These are phyloP conservation scores for Ophiocordyceps unilateralis DNA, from an alignment of 2,329 filamentous ascomycete genomes.

Conservation along the genomic window DNA sequence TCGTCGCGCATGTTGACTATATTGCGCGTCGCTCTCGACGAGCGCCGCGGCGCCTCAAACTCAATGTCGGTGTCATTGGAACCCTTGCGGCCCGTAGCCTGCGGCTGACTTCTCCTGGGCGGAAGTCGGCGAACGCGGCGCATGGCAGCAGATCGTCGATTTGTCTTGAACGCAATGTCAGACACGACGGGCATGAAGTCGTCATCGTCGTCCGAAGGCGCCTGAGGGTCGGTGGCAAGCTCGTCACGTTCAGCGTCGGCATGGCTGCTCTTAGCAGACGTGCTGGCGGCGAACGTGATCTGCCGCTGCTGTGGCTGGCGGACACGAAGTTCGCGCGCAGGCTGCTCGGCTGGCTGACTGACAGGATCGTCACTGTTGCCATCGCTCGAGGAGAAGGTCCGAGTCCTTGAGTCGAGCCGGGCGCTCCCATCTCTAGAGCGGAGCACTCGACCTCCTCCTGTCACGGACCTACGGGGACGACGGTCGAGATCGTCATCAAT, in stretches of 20 bases:
- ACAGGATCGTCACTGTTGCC: constrained; percentile 5
- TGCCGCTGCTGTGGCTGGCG: constrained; percentile 4
- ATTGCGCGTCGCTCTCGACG: constrained; percentile 26
- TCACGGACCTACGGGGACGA: not conserved
- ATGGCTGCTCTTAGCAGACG: constrained; percentile 9
- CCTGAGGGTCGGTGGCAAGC: constrained; percentile 11
- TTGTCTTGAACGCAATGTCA: constrained; percentile 13
- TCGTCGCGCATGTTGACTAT: constrained; percentile 30
- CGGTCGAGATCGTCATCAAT: constrained; percentile 9
- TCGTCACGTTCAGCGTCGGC: constrained; percentile 14
- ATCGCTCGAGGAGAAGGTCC: constrained; percentile 5
- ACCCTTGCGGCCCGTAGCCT: constrained; percentile 5
- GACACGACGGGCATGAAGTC: constrained; percentile 20
- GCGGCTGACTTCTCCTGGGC: constrained; percentile 3
- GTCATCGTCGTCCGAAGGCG: constrained; percentile 14
- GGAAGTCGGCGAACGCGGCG: constrained; percentile 6
- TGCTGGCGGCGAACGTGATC: constrained; percentile 6
- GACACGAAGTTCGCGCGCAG: constrained; percentile 9
- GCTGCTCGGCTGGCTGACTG: not conserved
- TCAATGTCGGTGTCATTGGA: constrained; percentile 29
- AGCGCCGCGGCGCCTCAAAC: constrained; percentile 33
- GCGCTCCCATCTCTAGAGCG: constrained; percentile 10
- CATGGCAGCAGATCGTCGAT: constrained; percentile 7
- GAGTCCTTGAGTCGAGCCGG: constrained; percentile 1
- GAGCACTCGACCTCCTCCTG: constrained; percentile 4